These are phyloP conservation scores for Diutina pseudorugosa DNA, from an alignment of 1,139 yeast species.

Conservation along the genomic window DNA sequence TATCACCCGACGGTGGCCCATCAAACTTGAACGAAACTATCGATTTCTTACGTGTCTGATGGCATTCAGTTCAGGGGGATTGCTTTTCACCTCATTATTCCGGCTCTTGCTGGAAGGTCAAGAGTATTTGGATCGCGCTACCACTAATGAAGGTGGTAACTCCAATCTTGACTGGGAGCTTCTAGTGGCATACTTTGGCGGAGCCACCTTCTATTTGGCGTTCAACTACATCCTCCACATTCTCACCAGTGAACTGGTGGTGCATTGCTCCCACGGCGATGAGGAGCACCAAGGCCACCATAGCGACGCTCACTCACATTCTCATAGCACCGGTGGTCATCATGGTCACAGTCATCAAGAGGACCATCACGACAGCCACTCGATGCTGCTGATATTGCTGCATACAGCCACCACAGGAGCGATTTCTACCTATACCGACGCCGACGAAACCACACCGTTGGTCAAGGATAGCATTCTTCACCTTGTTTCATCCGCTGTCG, in stretches of 20 bases:
- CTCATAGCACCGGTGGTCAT: constrained; percentile 8
- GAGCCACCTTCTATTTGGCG: constrained; percentile 45
- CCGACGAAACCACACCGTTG: constrained; percentile 15
- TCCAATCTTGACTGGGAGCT: constrained; percentile 19
- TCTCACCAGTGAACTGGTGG: constrained; percentile 69
- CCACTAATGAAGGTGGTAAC: constrained; percentile 10
- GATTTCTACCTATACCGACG: background rate
- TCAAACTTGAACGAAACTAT: constrained; percentile 48
- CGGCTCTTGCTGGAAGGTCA: constrained; percentile 59
- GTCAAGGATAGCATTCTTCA: constrained; percentile 12
- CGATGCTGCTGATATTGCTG: constrained; percentile 10
- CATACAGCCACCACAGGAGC: background rate
- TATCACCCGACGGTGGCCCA: constrained; percentile 30
- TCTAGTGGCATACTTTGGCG: constrained; percentile 41
- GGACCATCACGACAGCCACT: background rate
- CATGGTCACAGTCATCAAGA: constrained; percentile 3
- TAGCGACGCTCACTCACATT: constrained; percentile 7
- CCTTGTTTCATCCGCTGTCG: constrained; percentile 13
- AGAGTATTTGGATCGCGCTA: constrained; percentile 20
- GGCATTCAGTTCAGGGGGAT: constrained; percentile 67
- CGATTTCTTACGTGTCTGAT: constrained; percentile 52
- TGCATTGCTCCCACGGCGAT: constrained; percentile 68
- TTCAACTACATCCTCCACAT: constrained; percentile 59
- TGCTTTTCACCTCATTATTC: constrained; percentile 64
- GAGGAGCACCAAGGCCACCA: constrained; percentile 8